Evolutionary conservation across 2,329 filamentous ascomycete species (phyloP).

Genomic region (Xylaria multiplex): DNA sequence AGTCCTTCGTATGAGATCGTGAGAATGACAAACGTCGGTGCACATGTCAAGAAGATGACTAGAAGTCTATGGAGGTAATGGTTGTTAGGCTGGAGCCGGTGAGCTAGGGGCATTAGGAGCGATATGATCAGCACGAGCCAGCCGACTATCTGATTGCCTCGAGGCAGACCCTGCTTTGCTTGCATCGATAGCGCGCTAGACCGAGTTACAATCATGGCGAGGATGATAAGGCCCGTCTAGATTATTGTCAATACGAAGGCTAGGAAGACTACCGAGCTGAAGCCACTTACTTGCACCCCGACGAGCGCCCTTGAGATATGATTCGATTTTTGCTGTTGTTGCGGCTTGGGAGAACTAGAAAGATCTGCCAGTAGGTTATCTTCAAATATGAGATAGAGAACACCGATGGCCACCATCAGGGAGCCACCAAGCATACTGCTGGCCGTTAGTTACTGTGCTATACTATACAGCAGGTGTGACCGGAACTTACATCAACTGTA

Average conservation of each 20-base stretch:
- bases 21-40: conserved; percentile 92
- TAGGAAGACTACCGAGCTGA: conserved; percentile 29
- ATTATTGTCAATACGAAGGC: conserved; percentile 24
- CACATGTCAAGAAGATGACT: conserved; percentile 90
- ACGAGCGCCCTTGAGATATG: conserved; percentile 67
- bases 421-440: conserved; percentile 76
- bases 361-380: conserved; percentile 65
- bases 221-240: conserved; percentile 77
- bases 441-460: conserved; percentile 28
- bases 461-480: not conserved
- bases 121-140: conserved; percentile 85
- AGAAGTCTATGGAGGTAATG: conserved; percentile 91
- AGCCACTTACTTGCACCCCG: conserved; percentile 69
- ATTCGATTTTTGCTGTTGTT: conserved; percentile 49
- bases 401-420: conserved; percentile 79
- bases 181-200: conserved; percentile 88
- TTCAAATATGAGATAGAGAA: conserved; percentile 84
- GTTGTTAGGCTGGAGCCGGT: conserved; percentile 80
- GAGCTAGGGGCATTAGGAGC: conserved; percentile 80
- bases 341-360: conserved; percentile 46
- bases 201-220: conserved; percentile 86
- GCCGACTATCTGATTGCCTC: conserved; percentile 87
- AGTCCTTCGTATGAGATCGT: conserved; percentile 97
- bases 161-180: conserved; percentile 82
- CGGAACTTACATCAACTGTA: conserved; percentile 54